These are phyloP conservation scores for Colletotrichum eleusines DNA, from an alignment of 2,329 filamentous ascomycete species.

Conservation along the genomic window DNA sequence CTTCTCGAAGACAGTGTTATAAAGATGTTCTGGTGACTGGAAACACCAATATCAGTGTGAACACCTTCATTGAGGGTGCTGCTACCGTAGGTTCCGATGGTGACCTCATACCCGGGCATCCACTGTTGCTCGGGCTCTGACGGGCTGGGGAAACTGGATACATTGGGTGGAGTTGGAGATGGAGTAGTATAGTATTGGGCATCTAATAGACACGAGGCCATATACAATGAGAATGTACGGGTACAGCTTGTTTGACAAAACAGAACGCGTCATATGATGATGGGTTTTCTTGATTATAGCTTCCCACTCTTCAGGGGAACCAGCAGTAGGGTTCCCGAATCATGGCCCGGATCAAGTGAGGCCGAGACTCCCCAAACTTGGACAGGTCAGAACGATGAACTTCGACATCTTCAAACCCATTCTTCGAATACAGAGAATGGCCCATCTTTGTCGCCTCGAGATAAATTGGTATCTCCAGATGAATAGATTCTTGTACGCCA, in stretches of 20 bases:
- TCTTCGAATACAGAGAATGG: constrained; percentile 50
- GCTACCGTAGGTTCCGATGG: constrained; percentile 4
- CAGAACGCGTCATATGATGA: too few species aligned
- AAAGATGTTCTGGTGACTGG: constrained; percentile 60
- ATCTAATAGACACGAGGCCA: neutral
- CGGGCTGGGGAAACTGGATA: neutral
- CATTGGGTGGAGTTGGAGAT: neutral
- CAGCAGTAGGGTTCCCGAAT: constrained; percentile 14
- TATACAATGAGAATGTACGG: neutral
- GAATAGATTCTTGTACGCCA: constrained; percentile 52
- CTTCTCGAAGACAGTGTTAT: constrained; percentile 60
- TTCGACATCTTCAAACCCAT: constrained; percentile 50
- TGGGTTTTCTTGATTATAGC: neutral
- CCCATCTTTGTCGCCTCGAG: constrained; percentile 52
- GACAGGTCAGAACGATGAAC: neutral
- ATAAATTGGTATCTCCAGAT: constrained; percentile 51
- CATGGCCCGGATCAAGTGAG: constrained; percentile 25
- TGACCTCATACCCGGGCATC: constrained; percentile 3
- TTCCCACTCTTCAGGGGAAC: constrained; percentile 1
- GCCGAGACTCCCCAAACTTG: constrained; percentile 12
- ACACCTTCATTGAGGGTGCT: constrained; percentile 39
- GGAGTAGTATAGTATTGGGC: neutral
- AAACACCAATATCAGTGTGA: constrained; percentile 60
- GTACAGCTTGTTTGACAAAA: neutral
- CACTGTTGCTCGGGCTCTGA: neutral